Evolutionary conservation across 139 green algal species (phyloP).

Genomic region (Chlorella vulgaris): DNA sequence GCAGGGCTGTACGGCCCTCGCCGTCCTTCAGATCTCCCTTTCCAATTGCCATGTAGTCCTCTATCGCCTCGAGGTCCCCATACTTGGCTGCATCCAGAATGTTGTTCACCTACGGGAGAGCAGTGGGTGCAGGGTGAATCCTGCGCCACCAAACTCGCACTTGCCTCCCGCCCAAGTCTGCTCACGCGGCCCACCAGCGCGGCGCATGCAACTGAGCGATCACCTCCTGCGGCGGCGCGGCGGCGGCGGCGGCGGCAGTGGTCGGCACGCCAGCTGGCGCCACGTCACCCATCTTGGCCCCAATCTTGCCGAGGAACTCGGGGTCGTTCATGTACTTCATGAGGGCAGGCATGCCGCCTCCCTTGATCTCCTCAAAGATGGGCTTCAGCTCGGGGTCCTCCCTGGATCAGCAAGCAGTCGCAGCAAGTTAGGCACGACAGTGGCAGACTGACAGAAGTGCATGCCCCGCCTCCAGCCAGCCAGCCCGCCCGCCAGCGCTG

Average conservation of each 20-base stretch:
- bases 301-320: constrained; percentile 57
- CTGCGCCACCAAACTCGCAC: too few species aligned
- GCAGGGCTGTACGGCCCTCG: constrained; percentile 76
- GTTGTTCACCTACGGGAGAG: too few species aligned
- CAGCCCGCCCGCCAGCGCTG: too few species aligned
- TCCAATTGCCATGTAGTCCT: constrained; percentile 88
- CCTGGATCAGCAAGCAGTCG: not conserved
- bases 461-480: too few species aligned
- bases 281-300: constrained; percentile 66
- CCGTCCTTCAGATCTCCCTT: constrained; percentile 71
- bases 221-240: constrained; percentile 50
- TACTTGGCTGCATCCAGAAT: constrained; percentile 86
- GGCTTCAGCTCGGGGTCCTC: constrained; percentile 75
- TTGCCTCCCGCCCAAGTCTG: too few species aligned
- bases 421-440: not conserved
- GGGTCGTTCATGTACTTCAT: constrained; percentile 76
- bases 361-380: constrained; percentile 81
- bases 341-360: constrained; percentile 74
- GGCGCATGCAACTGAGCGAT: too few species aligned
- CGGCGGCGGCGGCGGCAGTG: constrained; percentile 15
- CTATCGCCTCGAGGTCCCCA: constrained; percentile 78
- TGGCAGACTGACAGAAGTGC: not conserved
- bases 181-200: too few species aligned
- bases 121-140: too few species aligned
- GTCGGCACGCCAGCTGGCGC: not conserved